Evolutionary conservation across 2,329 filamentous ascomycete species (phyloP).

Genomic region (Penicillium sp.): DNA sequence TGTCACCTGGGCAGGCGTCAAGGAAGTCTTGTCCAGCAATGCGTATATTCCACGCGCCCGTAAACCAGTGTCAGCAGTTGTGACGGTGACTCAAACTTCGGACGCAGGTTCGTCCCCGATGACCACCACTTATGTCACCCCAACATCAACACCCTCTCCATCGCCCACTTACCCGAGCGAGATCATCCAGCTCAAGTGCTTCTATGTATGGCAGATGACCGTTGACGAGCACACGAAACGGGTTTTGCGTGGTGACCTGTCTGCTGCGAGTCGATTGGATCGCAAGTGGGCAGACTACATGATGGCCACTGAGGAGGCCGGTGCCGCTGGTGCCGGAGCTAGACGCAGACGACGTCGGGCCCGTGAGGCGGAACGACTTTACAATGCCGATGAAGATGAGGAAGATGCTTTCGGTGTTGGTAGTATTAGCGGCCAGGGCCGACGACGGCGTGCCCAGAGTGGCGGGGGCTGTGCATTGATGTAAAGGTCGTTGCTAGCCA

Average conservation of each 20-base stretch:
- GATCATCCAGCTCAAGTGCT: conserved; percentile 85
- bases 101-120: conserved; percentile 18
- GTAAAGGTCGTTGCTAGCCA: conserved; percentile 48
- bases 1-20: conserved; percentile 88
- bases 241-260: conserved; percentile 73
- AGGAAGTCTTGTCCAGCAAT: conserved; percentile 83
- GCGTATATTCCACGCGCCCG: conserved; percentile 64
- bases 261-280: conserved; percentile 75
- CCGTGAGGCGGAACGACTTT: conserved; percentile 75
- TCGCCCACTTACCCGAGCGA: conserved; percentile 64
- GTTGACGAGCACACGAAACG: conserved; percentile 91
- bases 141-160: conserved; percentile 22
- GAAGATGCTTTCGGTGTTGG: conserved; percentile 42
- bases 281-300: conserved; percentile 92
- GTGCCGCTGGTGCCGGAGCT: conserved; percentile 58
- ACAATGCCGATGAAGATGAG: conserved; percentile 77
- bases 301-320: conserved; percentile 85
- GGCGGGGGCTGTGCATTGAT: conserved; percentile 62
- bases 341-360: conserved; percentile 73
- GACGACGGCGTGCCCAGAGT: conserved; percentile 63
- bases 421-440: conserved; percentile 41
- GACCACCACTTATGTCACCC: conserved; percentile 27
- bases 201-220: conserved; percentile 92
- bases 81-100: conserved; percentile 35
- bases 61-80: conserved; percentile 28